Base-by-base conservation (phyloP, 306 rosid species). In the Pterocarpus macrocarpus region DNA sequence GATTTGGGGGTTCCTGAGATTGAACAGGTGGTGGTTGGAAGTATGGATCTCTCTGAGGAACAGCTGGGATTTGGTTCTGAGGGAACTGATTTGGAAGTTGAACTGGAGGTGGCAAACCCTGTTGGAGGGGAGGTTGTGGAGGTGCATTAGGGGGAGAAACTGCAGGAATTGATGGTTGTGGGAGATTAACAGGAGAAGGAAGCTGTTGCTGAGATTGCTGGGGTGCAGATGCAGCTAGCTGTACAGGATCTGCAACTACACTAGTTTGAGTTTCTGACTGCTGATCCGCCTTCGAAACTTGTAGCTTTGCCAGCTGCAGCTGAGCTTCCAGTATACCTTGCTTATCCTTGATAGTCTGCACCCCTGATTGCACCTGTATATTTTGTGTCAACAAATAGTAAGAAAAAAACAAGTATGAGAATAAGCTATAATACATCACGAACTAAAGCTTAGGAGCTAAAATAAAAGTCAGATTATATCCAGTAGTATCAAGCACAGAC, bases 301-400 rank as follows among this genome's bases (percentile, higher is more conserved):
- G 91, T 1, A 89, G 80, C 84, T 87, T 94, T 47, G 90, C 89
- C 75, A 92, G 82, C 57, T 85, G 91, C 80, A 89, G 76, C 77
- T 90, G 92, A 80, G 94, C 90, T 72, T 85, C 97, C 52, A 86
- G 58, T 44, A 87, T 77, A 71, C 82, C 86, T 79, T 94, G 98
- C 76, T 88, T 88, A 68, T 91, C 98, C 89, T 91, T 89, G 72
- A 94, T 75, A 82, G 47, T 84, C 30, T 78, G 87, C 62, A 94
- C 98, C 78, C 93, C 98, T 34, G 87, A 44, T 83, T 87, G 98
- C 83, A 94, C 98, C 98, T 94, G 93, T 50, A 58, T 28, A 57
- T 81, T 65, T 78, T 80, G 65, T 69, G 64, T 80, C 73, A 81
- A 71, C 61, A 76, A 41, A 69, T 2, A 43, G 66, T 16, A 82